phyloP scores from a whole-genome alignment of 139 green algal genomes.

The Chlorella sp. region DNA sequence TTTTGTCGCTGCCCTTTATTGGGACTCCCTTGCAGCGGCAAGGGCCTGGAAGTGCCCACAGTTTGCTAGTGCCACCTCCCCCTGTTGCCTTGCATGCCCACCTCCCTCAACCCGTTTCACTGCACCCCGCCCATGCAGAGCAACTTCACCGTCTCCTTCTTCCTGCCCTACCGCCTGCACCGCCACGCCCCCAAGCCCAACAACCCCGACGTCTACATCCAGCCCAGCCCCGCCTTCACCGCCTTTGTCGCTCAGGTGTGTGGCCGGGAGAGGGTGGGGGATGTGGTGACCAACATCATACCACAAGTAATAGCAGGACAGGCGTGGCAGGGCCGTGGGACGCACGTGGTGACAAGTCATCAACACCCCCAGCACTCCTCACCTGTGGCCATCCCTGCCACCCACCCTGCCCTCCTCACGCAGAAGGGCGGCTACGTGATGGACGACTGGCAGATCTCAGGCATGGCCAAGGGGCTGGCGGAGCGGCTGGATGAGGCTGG shows the following conservation, averaged over 20 bases:
- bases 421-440: slow-evolving; percentile 59
- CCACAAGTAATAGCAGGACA: no score
- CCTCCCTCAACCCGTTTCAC: slow-evolving; percentile 32
- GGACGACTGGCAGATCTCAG: slow-evolving; percentile 50
- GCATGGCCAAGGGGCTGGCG: slow-evolving; percentile 41
- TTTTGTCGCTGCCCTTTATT: no score
- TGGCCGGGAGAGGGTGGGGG: not conserved
- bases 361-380: no score
- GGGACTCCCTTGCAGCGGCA: no score
- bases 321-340: no score
- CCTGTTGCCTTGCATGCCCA: no score
- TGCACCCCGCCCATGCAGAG: slow-evolving; percentile 35
- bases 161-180: slow-evolving; percentile 61
- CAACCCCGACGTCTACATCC: slow-evolving; percentile 59
- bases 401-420: not conserved
- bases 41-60: no score
- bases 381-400: no score
- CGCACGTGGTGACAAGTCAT: no score
- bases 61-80: no score
- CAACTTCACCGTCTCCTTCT: slow-evolving; percentile 83
- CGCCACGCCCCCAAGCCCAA: slow-evolving; percentile 56
- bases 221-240: slow-evolving; percentile 30
- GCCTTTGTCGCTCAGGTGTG: slow-evolving; percentile 62
- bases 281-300: no score
- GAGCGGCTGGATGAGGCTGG: slow-evolving; percentile 37